A percentile compares a stretch with the other conserved stretches of the same genome.
These are phyloP conservation scores for Panaeolus cyanescens DNA, from an alignment of 768 basidiomycete genomes.

Conservation along the genomic window DNA sequence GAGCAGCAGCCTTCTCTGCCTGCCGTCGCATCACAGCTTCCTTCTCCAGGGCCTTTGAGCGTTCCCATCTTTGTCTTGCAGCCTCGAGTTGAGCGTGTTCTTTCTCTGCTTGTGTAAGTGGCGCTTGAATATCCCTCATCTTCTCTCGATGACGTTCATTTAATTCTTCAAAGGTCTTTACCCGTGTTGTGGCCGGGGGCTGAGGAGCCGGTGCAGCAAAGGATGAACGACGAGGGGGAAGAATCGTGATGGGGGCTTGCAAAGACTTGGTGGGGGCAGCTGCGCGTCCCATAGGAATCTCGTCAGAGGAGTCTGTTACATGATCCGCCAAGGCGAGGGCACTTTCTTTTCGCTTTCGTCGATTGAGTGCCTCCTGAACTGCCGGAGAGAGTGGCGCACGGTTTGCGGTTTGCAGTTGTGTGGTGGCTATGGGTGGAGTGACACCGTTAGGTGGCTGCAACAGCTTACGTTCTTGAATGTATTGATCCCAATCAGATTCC, in stretches of 20 bases:
- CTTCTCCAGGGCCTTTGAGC: slow-evolving; percentile 71
- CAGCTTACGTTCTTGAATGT: slow-evolving; percentile 83
- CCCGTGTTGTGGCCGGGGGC: slow-evolving; percentile 48
- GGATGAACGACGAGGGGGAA: slow-evolving; percentile 46
- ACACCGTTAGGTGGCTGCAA: slow-evolving; percentile 83
- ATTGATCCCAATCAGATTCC: slow-evolving; percentile 84
- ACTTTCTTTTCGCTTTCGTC: slow-evolving; percentile 73
- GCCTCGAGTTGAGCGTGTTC: slow-evolving; percentile 74
- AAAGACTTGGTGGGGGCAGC: slow-evolving; percentile 26
- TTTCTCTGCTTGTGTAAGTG: slow-evolving; percentile 78
- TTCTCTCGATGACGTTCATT: slow-evolving; percentile 85
- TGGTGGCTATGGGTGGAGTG: slow-evolving; percentile 76
- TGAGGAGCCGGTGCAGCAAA: slow-evolving; percentile 49
- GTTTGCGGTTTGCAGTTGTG: slow-evolving; percentile 38
- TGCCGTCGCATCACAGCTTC: slow-evolving; percentile 73
- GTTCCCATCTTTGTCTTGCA: slow-evolving; percentile 85
- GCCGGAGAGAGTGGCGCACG: slow-evolving; percentile 66
- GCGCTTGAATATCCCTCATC: slow-evolving; percentile 79
- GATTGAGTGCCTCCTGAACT: slow-evolving; percentile 72
- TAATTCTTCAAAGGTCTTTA: slow-evolving; percentile 85
- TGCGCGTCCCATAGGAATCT: slow-evolving; percentile 44
- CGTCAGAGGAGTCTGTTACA: slow-evolving; percentile 47
- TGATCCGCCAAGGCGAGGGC: slow-evolving; percentile 50
- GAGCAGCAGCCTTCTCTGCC: slow-evolving; percentile 63
- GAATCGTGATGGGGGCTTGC: slow-evolving; percentile 42